These are phyloP conservation scores for Cenchrus purpureus DNA, from an alignment of 176 grass and related monocot genomes.

Conservation along the genomic window DNA sequence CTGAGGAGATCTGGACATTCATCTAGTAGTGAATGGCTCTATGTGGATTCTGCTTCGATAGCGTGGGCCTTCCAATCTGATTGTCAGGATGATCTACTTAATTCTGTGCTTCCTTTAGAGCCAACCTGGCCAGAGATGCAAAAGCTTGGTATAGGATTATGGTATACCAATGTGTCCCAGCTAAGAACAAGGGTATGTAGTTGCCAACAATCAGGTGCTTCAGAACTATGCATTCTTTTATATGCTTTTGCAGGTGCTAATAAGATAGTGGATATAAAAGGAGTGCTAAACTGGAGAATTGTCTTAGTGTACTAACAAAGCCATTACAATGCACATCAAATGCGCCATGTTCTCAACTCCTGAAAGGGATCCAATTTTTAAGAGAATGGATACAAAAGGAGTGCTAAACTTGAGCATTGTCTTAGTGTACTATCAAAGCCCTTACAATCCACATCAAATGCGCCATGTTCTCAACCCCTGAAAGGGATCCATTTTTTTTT, in stretches of 20 bases:
- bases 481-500: slow-evolving; percentile 2
- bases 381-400: not conserved
- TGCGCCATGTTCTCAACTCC: slow-evolving; percentile 3
- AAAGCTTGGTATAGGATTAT: slow-evolving; percentile 82
- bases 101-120: slow-evolving; percentile 76
- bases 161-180: slow-evolving; percentile 82
- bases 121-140: slow-evolving; percentile 84
- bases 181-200: slow-evolving; percentile 75
- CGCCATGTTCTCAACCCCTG: slow-evolving; percentile 15
- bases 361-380: not conserved
- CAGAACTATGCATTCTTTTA: slow-evolving; percentile 26
- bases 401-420: not conserved
- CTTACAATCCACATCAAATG: not conserved
- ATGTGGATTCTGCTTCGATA: slow-evolving; percentile 69
- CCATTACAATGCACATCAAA: not conserved
- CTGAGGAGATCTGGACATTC: slow-evolving; percentile 45
- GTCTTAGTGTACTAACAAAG: slow-evolving; percentile 29
- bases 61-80: slow-evolving; percentile 94
- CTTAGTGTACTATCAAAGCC: slow-evolving; percentile 31
- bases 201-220: slow-evolving; percentile 27
- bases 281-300: not conserved
- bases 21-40: slow-evolving; percentile 46
- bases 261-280: slow-evolving; percentile 1
- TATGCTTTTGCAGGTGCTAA: slow-evolving; percentile 4
- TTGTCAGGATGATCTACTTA: slow-evolving; percentile 98